Conservation (phyloP, 2,329 filamentous ascomycete genomes). For the Lecanosticta acicola region DNA sequence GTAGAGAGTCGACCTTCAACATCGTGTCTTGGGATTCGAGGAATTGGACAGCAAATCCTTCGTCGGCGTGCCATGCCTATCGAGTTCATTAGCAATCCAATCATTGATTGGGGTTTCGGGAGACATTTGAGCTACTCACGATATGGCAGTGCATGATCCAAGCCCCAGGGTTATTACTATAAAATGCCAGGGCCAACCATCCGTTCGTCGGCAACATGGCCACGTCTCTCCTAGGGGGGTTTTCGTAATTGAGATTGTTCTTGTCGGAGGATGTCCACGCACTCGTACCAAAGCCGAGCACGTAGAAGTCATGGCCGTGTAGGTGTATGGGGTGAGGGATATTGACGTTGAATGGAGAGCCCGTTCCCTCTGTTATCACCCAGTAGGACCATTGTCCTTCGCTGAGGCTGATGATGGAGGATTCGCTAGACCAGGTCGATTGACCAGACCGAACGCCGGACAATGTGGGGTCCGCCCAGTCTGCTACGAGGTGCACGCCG, state of each 20-base stretch:
- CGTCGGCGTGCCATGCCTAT: constrained; percentile 31
- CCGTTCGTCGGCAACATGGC: constrained; percentile 36
- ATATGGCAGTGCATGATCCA: constrained; percentile 43
- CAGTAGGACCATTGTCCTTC: constrained; percentile 31
- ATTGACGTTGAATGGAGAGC: constrained; percentile 25
- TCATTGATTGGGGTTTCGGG: not conserved
- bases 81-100: not conserved
- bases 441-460: constrained; percentile 37
- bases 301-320: constrained; percentile 31
- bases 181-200: constrained; percentile 39
- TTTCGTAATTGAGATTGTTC: constrained; percentile 29
- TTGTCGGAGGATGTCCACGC: constrained; percentile 23
- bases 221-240: constrained; percentile 38
- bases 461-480: constrained; percentile 43
- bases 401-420: constrained; percentile 32
- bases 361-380: constrained; percentile 30
- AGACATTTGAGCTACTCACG: constrained; percentile 15
- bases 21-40: constrained; percentile 26
- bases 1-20: constrained; percentile 19
- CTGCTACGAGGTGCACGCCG: constrained; percentile 38
- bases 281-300: constrained; percentile 26
- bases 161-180: constrained; percentile 40
- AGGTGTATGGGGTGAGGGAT: constrained; percentile 33
- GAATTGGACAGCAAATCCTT: constrained; percentile 33
- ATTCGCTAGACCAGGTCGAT: constrained; percentile 30